Conservation (phyloP, 345 rosid genomes). For the Rhodomyrtus tomentosa region DNA sequence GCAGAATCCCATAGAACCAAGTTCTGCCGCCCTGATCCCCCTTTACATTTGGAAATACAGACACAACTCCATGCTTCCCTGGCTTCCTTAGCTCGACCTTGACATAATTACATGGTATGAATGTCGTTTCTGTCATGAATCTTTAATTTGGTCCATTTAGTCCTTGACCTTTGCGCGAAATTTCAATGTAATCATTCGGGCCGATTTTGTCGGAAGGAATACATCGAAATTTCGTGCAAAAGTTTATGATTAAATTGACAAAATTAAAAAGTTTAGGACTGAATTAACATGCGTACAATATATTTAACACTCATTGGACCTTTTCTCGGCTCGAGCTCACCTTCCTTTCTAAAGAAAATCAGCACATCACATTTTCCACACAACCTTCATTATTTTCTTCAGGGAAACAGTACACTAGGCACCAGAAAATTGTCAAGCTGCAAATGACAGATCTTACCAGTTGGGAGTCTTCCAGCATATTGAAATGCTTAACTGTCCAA, state of each 20-base stretch:
- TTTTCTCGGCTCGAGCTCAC: not conserved
- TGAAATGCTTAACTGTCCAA: not conserved
- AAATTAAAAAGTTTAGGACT: too few species aligned
- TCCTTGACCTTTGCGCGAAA: not conserved
- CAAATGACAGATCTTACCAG: not conserved
- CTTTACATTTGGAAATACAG: not conserved
- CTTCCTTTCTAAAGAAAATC: not conserved
- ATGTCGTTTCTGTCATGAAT: too few species aligned
- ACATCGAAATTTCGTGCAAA: not conserved
- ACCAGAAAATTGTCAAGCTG: not conserved
- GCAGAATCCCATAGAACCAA: not conserved
- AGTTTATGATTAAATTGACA: too few species aligned
- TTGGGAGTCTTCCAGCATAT: not conserved
- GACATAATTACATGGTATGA: not conserved
- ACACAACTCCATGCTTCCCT: not conserved
- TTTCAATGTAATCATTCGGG: too few species aligned
- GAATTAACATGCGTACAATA: too few species aligned
- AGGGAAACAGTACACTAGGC: not conserved
- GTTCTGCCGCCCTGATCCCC: not conserved
- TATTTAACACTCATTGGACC: too few species aligned
- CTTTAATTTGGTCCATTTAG: too few species aligned
- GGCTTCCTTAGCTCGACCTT: not conserved
- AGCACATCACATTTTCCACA: not conserved
- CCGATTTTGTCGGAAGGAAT: not conserved
- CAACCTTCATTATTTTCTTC: not conserved